Conservation (phyloP, 192 early-diverging fungal species). For the Spizellomyces sp. region DNA sequence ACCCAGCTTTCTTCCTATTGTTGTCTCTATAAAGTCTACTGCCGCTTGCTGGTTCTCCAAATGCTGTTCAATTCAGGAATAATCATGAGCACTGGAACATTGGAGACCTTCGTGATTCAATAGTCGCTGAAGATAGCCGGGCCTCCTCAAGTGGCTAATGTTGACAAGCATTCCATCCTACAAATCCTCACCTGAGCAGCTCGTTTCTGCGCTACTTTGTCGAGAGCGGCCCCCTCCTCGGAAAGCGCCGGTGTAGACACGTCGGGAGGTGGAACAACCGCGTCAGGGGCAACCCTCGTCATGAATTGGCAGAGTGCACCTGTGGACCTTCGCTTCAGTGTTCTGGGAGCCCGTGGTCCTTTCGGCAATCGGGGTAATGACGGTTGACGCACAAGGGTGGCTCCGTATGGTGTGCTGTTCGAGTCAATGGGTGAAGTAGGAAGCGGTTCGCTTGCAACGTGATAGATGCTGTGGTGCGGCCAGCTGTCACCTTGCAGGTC, state of each 20-base stretch:
- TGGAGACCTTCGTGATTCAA: no score
- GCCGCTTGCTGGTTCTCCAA: conserved; percentile 66
- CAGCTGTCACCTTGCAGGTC: no score
- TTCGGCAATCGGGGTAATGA: neutral
- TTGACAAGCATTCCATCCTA: neutral
- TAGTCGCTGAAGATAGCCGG: no score
- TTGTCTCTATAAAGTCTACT: conserved; percentile 62
- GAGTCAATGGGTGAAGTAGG: neutral
- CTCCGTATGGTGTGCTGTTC: neutral
- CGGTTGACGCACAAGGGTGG: neutral
- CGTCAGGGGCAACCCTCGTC: neutral
- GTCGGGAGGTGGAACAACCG: neutral
- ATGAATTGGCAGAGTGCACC: neutral
- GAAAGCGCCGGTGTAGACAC: neutral
- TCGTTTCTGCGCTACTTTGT: conserved; percentile 18
- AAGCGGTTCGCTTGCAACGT: conserved; percentile 3
- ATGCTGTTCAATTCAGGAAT: conserved; percentile 35
- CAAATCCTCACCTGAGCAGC: conserved; percentile 15
- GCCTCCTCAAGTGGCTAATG: no score
- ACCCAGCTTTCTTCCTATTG: conserved; percentile 58
- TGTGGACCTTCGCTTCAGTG: neutral
- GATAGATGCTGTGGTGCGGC: neutral
- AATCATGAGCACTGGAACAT: no score
- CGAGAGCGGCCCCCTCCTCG: neutral
- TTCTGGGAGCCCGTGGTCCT: neutral